Evolutionary conservation across 192 early-diverging fungal genomes (phyloP), one percentile per base, ranked within the genome.

Genomic region (Coemansia sp.): DNA sequence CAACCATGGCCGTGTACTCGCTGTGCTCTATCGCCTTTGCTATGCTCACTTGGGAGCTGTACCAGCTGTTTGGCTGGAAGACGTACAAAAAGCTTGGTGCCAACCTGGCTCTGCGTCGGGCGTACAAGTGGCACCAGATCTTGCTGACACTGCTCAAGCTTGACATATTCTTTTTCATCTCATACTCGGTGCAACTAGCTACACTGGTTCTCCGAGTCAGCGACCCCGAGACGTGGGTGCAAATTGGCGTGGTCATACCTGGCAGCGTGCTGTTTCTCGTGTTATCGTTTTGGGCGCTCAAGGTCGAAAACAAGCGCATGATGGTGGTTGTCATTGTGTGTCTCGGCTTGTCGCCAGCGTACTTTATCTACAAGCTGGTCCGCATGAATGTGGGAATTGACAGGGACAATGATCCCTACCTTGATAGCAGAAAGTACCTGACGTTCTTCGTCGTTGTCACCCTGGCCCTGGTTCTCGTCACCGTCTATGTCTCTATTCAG

Each of bases 51-150:
- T 85, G 75, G 74, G 75, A 85, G 72, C 69, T 85, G 42, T 94
- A 92, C 70, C 86, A 88, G 70, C 88, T 91, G 71, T 92, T 92
- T 77, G 90, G 92, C 33, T 93, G 91, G 90, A 84, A 85, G 65
- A 90, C 91, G 39, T 91, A 89, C 79, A 92, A 91, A 66, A 92
- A 91, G 76, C 90, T 93, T 71, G 89, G 90, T 14, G 90, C 91
- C 33, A 89, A 94, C 61, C 62, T 91, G 62, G 77, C 83, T 5
- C 87, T 94, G 85, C 79, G 89, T 60, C 88, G 88, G 34, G 84
- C 85, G 63, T 93, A 90, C 81, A 89, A 87, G 69, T 86, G 86
- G 71, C 88, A 90, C 58, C 90, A 90, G 69, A 89, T 93, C 57
- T 85, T 93, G 63, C 87, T 91, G 55, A 93, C 90, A 69, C 72